Conservation (phyloP, 2,329 filamentous ascomycete species). For the Stemphylium lycopersici region DNA sequence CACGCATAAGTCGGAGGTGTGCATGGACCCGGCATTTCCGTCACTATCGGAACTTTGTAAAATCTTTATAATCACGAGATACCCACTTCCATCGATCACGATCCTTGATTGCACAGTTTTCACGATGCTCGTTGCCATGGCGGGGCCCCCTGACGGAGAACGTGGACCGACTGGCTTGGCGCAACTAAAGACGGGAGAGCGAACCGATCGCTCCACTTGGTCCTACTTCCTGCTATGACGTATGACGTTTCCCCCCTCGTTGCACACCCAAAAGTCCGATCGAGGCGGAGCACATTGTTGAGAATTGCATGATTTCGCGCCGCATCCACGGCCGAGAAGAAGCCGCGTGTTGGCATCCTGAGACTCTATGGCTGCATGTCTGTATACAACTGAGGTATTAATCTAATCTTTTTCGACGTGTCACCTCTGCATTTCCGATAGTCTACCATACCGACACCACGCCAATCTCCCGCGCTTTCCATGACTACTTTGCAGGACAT, state of each 20-base stretch:
- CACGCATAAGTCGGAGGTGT: slow-evolving; percentile 54
- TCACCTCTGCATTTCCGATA: slow-evolving; percentile 1
- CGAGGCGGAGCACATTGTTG: slow-evolving; percentile 14
- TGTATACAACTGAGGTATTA: slow-evolving; percentile 31
- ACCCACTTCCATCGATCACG: slow-evolving; percentile 14
- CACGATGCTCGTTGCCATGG: slow-evolving; percentile 13
- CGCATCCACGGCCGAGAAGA: slow-evolving; percentile 39
- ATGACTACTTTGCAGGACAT: slow-evolving; percentile 26
- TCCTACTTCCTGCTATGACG: slow-evolving; percentile 29
- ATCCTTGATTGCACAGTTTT: slow-evolving; percentile 11
- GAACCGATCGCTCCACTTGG: slow-evolving; percentile 13
- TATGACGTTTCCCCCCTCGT: slow-evolving; percentile 10
- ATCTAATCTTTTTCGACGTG: slow-evolving; percentile 17
- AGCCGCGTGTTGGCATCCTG: background rate
- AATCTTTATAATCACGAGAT: slow-evolving; percentile 11
- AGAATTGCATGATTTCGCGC: slow-evolving; percentile 4
- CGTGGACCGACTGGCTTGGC: slow-evolving; percentile 31
- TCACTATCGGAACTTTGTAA: background rate
- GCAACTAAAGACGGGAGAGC: slow-evolving; percentile 30
- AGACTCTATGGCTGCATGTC: background rate
- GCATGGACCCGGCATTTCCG: background rate
- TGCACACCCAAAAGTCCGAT: slow-evolving; percentile 15
- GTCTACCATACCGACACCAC: background rate
- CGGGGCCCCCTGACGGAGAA: slow-evolving; percentile 21
- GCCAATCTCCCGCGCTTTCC: slow-evolving; percentile 12